phyloP scores from a whole-genome alignment of 768 basidiomycete species.

The Asterophora lycoperdoides region DNA sequence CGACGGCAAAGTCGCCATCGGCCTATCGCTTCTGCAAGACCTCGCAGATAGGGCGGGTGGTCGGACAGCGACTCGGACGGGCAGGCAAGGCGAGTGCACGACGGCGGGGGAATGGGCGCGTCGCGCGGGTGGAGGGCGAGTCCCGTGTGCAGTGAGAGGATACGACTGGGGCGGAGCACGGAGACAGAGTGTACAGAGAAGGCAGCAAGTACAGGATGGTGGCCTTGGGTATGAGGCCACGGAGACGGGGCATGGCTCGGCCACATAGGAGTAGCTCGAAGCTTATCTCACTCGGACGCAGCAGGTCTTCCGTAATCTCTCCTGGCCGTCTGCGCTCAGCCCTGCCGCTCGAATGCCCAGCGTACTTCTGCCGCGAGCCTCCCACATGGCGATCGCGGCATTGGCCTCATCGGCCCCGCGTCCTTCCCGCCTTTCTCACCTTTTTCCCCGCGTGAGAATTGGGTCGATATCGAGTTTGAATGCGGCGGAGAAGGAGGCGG shows the following conservation, averaged over 20 bases:
- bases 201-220: constrained; percentile 13
- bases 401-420: not conserved
- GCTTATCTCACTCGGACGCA: constrained; percentile 9
- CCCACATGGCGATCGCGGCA: too few relatives aligned
- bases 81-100: not conserved
- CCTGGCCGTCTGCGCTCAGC: not conserved
- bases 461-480: constrained; percentile 9
- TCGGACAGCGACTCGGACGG: constrained; percentile 21
- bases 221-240: constrained; percentile 18
- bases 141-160: not conserved
- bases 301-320: not conserved
- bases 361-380: too few relatives aligned
- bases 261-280: constrained; percentile 8
- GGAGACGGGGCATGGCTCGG: constrained; percentile 14
- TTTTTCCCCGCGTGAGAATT: constrained; percentile 15
- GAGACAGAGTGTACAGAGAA: constrained; percentile 18
- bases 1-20: constrained; percentile 66
- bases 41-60: constrained; percentile 31
- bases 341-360: not conserved
- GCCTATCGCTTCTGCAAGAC: constrained; percentile 58
- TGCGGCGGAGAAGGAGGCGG: constrained; percentile 2
- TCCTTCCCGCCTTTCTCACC: constrained; percentile 19
- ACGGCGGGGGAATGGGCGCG: constrained; percentile 10
- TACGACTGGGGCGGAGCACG: not conserved
- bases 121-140: not conserved